A percentile compares a stretch with the other conserved stretches of the same genome.
Evolutionary conservation across 1,284 basidiomycete species (phyloP).

Genomic region (Tilletia horrida): DNA sequence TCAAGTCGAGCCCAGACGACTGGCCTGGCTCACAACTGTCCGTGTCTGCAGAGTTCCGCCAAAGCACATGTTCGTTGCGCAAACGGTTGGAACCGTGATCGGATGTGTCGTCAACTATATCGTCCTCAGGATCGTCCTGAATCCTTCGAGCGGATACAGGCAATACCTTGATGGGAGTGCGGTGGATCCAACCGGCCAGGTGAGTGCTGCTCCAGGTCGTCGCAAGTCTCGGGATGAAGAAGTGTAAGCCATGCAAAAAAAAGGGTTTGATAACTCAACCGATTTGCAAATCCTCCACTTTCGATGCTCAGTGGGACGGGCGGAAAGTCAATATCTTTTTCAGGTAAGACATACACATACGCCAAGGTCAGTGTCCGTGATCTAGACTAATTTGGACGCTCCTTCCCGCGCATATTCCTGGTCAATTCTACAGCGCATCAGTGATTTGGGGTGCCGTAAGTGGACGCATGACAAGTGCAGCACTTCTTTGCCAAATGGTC

Average conservation of each 20-base stretch:
- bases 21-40: neutral
- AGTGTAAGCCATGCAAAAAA: too few relatives aligned
- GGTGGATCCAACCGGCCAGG: constrained; percentile 2
- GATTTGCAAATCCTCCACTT: neutral
- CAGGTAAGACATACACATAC: neutral
- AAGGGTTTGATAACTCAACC: neutral
- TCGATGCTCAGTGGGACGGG: neutral
- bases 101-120: constrained; percentile 57
- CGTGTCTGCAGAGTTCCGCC: constrained; percentile 53
- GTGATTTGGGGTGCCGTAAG: neutral
- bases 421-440: neutral
- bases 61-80: constrained; percentile 59
- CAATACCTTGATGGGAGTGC: neutral
- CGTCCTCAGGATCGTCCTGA: constrained; percentile 57
- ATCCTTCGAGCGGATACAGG: constrained; percentile 20
- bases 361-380: neutral
- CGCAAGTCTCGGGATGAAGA: too few relatives aligned
- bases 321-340: constrained; percentile 8
- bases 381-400: neutral
- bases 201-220: neutral
- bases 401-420: neutral
- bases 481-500: neutral
- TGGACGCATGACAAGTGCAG: neutral
- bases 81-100: constrained; percentile 58
- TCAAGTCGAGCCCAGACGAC: neutral